A percentile compares a stretch with the other conserved stretches of the same genome.
phyloP scores from a whole-genome alignment of 2,329 filamentous ascomycete genomes.

The Rhytidhysteron rufulum region DNA sequence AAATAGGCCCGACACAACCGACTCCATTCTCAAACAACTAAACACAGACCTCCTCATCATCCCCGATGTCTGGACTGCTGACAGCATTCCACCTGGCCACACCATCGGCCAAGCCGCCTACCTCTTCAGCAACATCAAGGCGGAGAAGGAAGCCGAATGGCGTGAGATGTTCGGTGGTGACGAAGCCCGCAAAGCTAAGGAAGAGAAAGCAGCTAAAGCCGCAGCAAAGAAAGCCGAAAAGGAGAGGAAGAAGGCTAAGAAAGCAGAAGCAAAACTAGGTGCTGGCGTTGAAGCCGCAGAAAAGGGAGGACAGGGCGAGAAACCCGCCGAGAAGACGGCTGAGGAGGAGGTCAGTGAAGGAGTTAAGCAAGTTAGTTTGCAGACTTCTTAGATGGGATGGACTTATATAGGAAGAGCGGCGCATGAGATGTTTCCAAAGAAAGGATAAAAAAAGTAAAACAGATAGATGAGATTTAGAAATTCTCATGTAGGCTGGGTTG shows the following conservation, averaged over 20 bases:
- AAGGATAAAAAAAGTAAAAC: too few species aligned
- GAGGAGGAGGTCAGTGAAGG: constrained; percentile 44
- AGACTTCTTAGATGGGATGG: constrained; percentile 28
- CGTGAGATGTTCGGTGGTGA: constrained; percentile 68
- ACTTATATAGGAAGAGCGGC: too few species aligned
- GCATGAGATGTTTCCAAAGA: too few species aligned
- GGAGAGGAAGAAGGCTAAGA: constrained; percentile 57
- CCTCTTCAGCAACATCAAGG: constrained; percentile 79
- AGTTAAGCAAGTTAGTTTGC: constrained; percentile 42
- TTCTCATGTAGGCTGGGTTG: too few species aligned
- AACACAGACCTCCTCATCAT: constrained; percentile 56
- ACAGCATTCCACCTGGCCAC: constrained; percentile 59
- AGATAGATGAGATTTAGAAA: too few species aligned
- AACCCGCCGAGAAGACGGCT: constrained; percentile 33
- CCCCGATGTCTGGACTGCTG: constrained; percentile 44
- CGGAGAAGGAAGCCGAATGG: constrained; percentile 81
- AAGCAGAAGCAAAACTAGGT: constrained; percentile 60
- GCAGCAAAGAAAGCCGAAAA: constrained; percentile 61
- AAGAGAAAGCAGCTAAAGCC: constrained; percentile 61
- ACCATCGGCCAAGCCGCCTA: constrained; percentile 76
- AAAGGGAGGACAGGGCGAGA: constrained; percentile 57
- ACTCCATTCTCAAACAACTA: constrained; percentile 74
- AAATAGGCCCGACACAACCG: constrained; percentile 40
- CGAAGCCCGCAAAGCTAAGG: constrained; percentile 63
- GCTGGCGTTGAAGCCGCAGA: constrained; percentile 78